phyloP scores from a whole-genome alignment of 2,329 filamentous ascomycete species.

The Botryotinia calthae region DNA sequence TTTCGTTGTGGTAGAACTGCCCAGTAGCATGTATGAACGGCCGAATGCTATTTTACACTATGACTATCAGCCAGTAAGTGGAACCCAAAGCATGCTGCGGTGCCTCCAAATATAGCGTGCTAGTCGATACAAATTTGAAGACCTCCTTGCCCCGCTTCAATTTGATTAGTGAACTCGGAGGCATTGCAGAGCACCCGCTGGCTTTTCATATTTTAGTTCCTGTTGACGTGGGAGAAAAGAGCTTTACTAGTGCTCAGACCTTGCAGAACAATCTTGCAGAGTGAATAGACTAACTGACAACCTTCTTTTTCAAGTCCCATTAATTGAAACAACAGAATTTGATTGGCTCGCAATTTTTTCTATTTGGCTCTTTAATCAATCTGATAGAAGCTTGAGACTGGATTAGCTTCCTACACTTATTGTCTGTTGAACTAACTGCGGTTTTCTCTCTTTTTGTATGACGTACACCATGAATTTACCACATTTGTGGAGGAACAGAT shows the following conservation, averaged over 20 bases:
- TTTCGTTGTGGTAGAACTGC: neutral
- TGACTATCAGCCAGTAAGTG: neutral
- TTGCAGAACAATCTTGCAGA: neutral
- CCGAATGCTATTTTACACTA: neutral
- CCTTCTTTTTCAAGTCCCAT: neutral
- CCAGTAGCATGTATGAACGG: neutral
- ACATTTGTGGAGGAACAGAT: neutral
- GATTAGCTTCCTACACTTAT: neutral
- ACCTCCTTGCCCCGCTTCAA: neutral
- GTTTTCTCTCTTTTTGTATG: neutral
- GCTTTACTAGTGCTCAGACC: neutral
- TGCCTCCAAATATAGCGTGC: neutral
- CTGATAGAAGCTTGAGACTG: neutral
- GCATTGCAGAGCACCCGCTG: neutral
- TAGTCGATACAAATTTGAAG: constrained; percentile 5
- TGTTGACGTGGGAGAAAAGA: neutral
- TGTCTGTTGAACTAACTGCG: neutral
- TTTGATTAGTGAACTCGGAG: neutral
- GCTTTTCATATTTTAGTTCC: neutral
- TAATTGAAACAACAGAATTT: neutral
- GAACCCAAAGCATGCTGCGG: neutral
- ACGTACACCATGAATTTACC: neutral
- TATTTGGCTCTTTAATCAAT: neutral
- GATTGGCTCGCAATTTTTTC: neutral
- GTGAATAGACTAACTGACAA: neutral